Conservation (phyloP, 805 yeast species). For the Wickerhamomyces chaumierensis region DNA sequence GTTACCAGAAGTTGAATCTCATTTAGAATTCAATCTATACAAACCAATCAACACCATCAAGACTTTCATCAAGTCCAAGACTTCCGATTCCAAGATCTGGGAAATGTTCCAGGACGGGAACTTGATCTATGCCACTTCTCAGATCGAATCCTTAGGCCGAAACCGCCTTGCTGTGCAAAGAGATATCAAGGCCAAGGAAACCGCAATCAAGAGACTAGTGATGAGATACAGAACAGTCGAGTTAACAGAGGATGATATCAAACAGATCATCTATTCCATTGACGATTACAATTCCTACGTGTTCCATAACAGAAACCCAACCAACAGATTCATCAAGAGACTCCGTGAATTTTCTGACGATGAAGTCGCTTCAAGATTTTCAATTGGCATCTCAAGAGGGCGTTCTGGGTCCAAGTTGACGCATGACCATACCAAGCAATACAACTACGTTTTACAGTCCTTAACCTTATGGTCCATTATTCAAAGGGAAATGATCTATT, state of each 20-base stretch:
- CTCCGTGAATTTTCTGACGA: slow-evolving; percentile 35
- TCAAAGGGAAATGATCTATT: slow-evolving; percentile 65
- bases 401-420: slow-evolving; percentile 59
- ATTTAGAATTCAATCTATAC: slow-evolving; percentile 67
- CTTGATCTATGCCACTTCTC: slow-evolving; percentile 54
- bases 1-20: slow-evolving; percentile 54
- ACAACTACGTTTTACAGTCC: slow-evolving; percentile 65
- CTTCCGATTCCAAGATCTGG: slow-evolving; percentile 26
- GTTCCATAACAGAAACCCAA: slow-evolving; percentile 58
- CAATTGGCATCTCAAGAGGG: slow-evolving; percentile 57
- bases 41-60: slow-evolving; percentile 60
- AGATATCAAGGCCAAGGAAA: slow-evolving; percentile 55
- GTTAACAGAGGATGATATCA: slow-evolving; percentile 48
- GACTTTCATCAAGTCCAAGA: slow-evolving; percentile 29
- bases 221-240: slow-evolving; percentile 30
- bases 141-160: slow-evolving; percentile 49
- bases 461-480: slow-evolving; percentile 65
- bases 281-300: slow-evolving; percentile 72
- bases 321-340: slow-evolving; percentile 46
- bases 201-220: slow-evolving; percentile 53
- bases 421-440: slow-evolving; percentile 65
- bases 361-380: slow-evolving; percentile 28
- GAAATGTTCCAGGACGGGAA: slow-evolving; percentile 45
- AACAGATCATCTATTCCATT: slow-evolving; percentile 63
- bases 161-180: slow-evolving; percentile 41